Conservation (phyloP, 306 rosid genomes). For the Prunus mongolica region DNA sequence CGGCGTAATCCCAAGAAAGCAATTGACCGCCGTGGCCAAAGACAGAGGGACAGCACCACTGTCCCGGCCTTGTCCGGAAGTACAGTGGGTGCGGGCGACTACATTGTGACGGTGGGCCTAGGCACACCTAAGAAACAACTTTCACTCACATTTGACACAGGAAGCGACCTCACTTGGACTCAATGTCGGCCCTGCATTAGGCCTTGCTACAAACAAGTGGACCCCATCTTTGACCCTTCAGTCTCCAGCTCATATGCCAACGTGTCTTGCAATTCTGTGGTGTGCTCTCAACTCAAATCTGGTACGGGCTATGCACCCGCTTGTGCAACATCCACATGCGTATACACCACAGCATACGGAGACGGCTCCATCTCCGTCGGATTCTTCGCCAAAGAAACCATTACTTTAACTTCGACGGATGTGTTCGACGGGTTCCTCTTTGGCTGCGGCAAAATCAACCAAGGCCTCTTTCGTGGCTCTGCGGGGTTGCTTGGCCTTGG, state of each 20-base stretch:
- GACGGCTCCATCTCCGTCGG: conserved; percentile 21
- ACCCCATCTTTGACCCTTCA: conserved; percentile 46
- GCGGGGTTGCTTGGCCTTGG: too few relatives aligned
- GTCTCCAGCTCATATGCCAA: conserved; percentile 47
- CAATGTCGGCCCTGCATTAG: conserved; percentile 66
- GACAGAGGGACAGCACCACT: neutral
- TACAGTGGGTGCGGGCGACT: neutral
- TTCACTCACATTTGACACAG: conserved; percentile 22
- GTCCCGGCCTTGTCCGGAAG: conserved; percentile 19
- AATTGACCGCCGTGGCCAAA: neutral
- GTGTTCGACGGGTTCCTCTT: conserved; percentile 4
- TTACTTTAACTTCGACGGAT: neutral
- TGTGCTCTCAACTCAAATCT: conserved; percentile 43
- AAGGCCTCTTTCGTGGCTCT: neutral
- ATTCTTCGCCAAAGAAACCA: neutral
- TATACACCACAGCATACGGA: conserved; percentile 44
- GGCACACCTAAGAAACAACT: conserved; percentile 18
- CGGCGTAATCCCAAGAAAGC: conserved; percentile 12
- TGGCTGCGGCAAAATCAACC: conserved; percentile 1
- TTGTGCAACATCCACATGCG: conserved; percentile 41
- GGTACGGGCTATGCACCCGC: conserved; percentile 47
- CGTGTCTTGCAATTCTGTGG: conserved; percentile 41
- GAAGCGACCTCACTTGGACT: conserved; percentile 37
- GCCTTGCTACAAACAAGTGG: conserved; percentile 56
- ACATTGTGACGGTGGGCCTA: conserved; percentile 23